A percentile compares a stretch with the other conserved stretches of the same genome.
These are phyloP conservation scores for Hymenoscyphus fraxineus DNA, from an alignment of 2,329 filamentous ascomycete genomes.

Conservation along the genomic window DNA sequence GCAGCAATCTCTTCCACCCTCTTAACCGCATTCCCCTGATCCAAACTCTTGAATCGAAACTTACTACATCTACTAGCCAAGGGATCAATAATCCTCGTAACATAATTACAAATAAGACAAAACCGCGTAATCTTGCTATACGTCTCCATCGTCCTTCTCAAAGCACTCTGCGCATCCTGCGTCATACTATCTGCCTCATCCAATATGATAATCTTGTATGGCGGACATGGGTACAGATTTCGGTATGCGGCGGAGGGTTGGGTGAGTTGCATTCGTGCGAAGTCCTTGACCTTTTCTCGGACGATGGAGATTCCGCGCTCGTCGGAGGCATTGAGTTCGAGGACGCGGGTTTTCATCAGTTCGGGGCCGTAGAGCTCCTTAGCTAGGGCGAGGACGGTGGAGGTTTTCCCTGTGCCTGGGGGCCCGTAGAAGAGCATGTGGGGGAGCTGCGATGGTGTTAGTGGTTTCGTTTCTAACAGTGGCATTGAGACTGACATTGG, in stretches of 20 bases:
- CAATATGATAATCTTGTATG: slow-evolving; percentile 98
- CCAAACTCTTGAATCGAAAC: slow-evolving; percentile 95
- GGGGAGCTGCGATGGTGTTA: slow-evolving; percentile 59
- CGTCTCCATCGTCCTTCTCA: slow-evolving; percentile 96
- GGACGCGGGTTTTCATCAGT: slow-evolving; percentile 87
- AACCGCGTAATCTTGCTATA: slow-evolving; percentile 96
- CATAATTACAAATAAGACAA: slow-evolving; percentile 97
- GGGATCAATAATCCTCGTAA: slow-evolving; percentile 96
- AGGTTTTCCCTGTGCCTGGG: slow-evolving; percentile 96
- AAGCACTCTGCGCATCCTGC: slow-evolving; percentile 90
- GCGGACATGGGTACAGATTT: slow-evolving; percentile 81
- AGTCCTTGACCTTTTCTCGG: slow-evolving; percentile 96
- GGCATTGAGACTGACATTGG: slow-evolving; percentile 59
- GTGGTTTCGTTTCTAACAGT: slow-evolving; percentile 3
- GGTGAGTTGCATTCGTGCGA: slow-evolving; percentile 90
- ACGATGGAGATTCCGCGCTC: slow-evolving; percentile 97
- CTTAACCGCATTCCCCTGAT: slow-evolving; percentile 76
- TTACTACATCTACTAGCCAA: slow-evolving; percentile 91
- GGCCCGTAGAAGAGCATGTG: slow-evolving; percentile 99
- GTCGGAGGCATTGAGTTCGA: slow-evolving; percentile 98
- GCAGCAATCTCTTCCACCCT: slow-evolving; percentile 79
- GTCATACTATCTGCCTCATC: slow-evolving; percentile 99
- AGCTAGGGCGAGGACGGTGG: slow-evolving; percentile 91
- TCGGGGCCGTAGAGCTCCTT: slow-evolving; percentile 97
- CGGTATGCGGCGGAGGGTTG: slow-evolving; percentile 66